These are phyloP conservation scores for Trypanosoma melophagium DNA, from an alignment of 208 protist genomes.

Conservation along the genomic window DNA sequence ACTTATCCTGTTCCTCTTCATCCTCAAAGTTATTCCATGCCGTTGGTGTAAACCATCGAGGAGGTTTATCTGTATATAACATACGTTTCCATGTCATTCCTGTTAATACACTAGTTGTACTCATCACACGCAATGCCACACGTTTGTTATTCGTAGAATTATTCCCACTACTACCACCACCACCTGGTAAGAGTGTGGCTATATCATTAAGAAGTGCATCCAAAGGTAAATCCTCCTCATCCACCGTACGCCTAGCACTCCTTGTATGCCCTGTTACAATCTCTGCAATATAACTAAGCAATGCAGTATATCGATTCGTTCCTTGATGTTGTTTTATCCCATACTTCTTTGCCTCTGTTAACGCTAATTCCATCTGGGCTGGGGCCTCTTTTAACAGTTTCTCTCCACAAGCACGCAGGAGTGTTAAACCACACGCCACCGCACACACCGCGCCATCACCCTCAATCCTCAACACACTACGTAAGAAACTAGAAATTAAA, in stretches of 20 bases:
- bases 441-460: slow-evolving; percentile 38
- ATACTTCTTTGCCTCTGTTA: slow-evolving; percentile 41
- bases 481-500: slow-evolving; percentile 55
- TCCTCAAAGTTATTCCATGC: slow-evolving; percentile 28
- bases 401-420: slow-evolving; percentile 78
- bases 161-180: slow-evolving; percentile 2
- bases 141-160: slow-evolving; percentile 33
- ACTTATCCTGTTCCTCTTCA: slow-evolving; percentile 2
- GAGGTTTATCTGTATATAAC: slow-evolving; percentile 46
- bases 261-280: slow-evolving; percentile 60
- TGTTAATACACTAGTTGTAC: slow-evolving; percentile 48
- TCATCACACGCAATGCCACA: slow-evolving; percentile 56
- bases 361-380: slow-evolving; percentile 47
- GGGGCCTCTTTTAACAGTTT: slow-evolving; percentile 81
- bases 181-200: slow-evolving; percentile 43
- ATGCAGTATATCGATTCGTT: slow-evolving; percentile 47
- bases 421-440: slow-evolving; percentile 50
- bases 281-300: slow-evolving; percentile 68
- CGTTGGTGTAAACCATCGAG: slow-evolving; percentile 64
- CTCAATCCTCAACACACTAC: slow-evolving; percentile 38
- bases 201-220: slow-evolving; percentile 62
- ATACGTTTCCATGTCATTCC: slow-evolving; percentile 56
- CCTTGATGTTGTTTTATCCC: slow-evolving; percentile 15
- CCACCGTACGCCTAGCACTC: slow-evolving; percentile 37
- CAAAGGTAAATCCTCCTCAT: slow-evolving; percentile 51